phyloP scores from a whole-genome alignment of 306 rosid species.

The Bauhinia variegata region DNA sequence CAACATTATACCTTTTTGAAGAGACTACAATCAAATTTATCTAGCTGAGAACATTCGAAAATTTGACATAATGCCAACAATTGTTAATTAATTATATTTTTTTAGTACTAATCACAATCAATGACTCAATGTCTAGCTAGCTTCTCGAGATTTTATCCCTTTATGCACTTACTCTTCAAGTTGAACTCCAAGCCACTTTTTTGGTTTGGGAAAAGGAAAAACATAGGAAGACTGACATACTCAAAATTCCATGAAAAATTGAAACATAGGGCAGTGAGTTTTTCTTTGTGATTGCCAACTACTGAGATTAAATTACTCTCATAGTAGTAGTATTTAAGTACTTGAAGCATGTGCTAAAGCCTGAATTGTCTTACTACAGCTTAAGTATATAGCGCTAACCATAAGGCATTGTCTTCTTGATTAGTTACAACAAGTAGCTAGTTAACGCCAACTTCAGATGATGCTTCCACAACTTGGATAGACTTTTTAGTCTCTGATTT shows the following conservation, averaged over 20 bases:
- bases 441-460: slow-evolving; percentile 24
- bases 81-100: no score
- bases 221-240: background rate
- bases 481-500: slow-evolving; percentile 15
- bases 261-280: background rate
- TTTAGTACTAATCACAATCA: no score
- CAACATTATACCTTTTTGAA: no score
- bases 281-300: slow-evolving; percentile 15
- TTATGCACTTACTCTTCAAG: no score
- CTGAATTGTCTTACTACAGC: slow-evolving; percentile 9
- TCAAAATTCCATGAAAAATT: slow-evolving; percentile 13
- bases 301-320: background rate
- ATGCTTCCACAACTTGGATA: slow-evolving; percentile 19
- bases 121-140: no score
- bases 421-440: slow-evolving; percentile 12
- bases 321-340: slow-evolving; percentile 4
- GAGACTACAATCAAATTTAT: no score
- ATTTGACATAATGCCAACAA: no score
- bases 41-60: no score
- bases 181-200: no score
- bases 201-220: background rate
- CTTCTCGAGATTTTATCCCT: no score
- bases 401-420: no score
- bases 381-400: no score
- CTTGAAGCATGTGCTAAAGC: slow-evolving; percentile 42